Conservation (phyloP, 116 monocot genomes). For the Iris pallida region DNA sequence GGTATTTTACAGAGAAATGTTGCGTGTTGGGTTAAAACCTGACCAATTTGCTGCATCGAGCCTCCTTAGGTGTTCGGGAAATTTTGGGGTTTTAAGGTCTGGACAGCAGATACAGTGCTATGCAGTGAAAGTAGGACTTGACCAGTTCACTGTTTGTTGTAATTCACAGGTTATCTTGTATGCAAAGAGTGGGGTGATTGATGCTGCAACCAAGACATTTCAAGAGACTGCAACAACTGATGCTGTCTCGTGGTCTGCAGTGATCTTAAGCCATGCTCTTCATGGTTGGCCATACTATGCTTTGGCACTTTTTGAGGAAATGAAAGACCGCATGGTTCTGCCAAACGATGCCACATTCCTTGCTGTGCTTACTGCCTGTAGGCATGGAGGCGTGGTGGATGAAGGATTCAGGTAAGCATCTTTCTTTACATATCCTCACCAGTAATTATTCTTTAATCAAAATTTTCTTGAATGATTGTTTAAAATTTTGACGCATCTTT, state of each 20-base stretch:
- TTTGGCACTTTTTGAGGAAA: constrained; percentile 31
- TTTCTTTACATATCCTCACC: neutral
- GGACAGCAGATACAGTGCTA: constrained; percentile 37
- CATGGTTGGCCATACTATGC: constrained; percentile 21
- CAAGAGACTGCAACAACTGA: constrained; percentile 14
- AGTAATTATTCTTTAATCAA: neutral
- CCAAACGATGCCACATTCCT: constrained; percentile 39
- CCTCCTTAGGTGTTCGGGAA: constrained; percentile 24
- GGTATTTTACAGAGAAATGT: constrained; percentile 25
- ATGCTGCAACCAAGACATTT: constrained; percentile 21
- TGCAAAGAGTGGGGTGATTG: constrained; percentile 22
- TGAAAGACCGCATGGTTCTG: constrained; percentile 15
- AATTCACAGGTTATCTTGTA: constrained; percentile 43
- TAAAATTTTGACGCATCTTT: neutral
- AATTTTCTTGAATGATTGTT: neutral
- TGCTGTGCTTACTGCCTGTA: constrained; percentile 71
- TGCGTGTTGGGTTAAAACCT: constrained; percentile 15
- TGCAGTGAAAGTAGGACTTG: constrained; percentile 26
- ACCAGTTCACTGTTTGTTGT: constrained; percentile 30
- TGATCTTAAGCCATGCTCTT: constrained; percentile 33
- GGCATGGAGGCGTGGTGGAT: constrained; percentile 51
- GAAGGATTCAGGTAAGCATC: constrained; percentile 37
- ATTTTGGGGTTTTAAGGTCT: constrained; percentile 14
- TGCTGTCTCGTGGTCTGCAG: constrained; percentile 28
- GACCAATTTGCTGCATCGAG: constrained; percentile 21